Evolutionary conservation across 192 early-diverging fungal genomes (phyloP).

Genomic region (Backusella psychrophila): DNA sequence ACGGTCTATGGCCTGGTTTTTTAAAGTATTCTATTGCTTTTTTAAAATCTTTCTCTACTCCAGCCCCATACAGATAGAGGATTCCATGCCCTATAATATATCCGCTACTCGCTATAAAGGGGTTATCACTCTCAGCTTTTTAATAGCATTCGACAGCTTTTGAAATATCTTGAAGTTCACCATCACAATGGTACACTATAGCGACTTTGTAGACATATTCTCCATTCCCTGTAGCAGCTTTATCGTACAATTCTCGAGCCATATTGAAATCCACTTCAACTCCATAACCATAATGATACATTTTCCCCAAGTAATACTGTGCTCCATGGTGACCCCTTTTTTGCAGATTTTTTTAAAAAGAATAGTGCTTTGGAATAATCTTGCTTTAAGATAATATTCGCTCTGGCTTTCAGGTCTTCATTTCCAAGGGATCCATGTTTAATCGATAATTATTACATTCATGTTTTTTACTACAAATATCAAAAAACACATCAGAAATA

Average conservation of each 20-base stretch:
- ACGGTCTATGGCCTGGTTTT: fast-evolving
- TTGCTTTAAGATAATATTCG: background rate
- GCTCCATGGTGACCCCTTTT: background rate
- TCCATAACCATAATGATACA: background rate
- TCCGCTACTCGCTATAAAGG: too few relatives aligned
- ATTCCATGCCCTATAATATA: background rate
- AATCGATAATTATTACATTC: background rate
- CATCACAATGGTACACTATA: too few relatives aligned
- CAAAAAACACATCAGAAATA: background rate
- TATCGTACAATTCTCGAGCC: too few relatives aligned
- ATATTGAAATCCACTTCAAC: background rate
- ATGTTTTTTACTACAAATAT: background rate
- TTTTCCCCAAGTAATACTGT: background rate
- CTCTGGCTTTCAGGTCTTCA: background rate
- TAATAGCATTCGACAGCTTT: background rate
- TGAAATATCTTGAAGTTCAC: background rate
- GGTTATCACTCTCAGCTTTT: too few relatives aligned
- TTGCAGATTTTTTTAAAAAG: background rate
- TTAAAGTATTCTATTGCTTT: background rate
- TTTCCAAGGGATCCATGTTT: background rate
- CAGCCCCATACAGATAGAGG: background rate
- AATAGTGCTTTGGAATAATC: background rate
- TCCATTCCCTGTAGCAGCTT: too few relatives aligned
- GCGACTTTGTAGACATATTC: too few relatives aligned
- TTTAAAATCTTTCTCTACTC: background rate